Conservation (phyloP, 192 early-diverging fungal genomes). For the Helicostylum pulchrum region DNA sequence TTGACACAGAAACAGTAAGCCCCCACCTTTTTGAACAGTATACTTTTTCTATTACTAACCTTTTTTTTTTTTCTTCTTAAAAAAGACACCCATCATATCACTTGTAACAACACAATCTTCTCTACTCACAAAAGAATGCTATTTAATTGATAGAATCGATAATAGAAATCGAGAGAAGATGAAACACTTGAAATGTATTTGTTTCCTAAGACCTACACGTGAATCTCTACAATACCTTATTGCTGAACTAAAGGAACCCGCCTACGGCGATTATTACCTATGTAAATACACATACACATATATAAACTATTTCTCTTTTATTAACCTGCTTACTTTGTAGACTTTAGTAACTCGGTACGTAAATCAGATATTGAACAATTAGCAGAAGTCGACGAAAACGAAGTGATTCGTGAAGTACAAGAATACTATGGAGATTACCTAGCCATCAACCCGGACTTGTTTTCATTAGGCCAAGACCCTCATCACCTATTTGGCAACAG, state of each 20-base stretch:
- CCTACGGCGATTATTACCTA: constrained; percentile 95
- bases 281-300: constrained; percentile 48
- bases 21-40: not conserved
- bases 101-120: constrained; percentile 91
- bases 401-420: constrained; percentile 93
- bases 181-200: constrained; percentile 93
- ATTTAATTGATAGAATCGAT: constrained; percentile 91
- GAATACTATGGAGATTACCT: constrained; percentile 95
- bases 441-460: constrained; percentile 79
- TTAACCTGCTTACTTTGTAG: constrained; percentile 35
- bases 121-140: constrained; percentile 89
- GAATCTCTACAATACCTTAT: constrained; percentile 83
- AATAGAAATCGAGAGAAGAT: constrained; percentile 83
- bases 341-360: constrained; percentile 91
- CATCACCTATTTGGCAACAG: constrained; percentile 73
- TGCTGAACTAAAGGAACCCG: constrained; percentile 87
- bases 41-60: not conserved
- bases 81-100: constrained; percentile 89
- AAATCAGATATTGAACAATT: constrained; percentile 89
- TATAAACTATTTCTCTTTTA: not conserved
- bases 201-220: constrained; percentile 83
- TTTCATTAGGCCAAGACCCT: constrained; percentile 68
- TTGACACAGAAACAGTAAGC: constrained; percentile 87
- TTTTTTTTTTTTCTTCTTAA: constrained; percentile 17
- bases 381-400: constrained; percentile 93